These are phyloP conservation scores for Ambrosiella xylebori DNA, from an alignment of 2,329 filamentous ascomycete species.

Conservation along the genomic window DNA sequence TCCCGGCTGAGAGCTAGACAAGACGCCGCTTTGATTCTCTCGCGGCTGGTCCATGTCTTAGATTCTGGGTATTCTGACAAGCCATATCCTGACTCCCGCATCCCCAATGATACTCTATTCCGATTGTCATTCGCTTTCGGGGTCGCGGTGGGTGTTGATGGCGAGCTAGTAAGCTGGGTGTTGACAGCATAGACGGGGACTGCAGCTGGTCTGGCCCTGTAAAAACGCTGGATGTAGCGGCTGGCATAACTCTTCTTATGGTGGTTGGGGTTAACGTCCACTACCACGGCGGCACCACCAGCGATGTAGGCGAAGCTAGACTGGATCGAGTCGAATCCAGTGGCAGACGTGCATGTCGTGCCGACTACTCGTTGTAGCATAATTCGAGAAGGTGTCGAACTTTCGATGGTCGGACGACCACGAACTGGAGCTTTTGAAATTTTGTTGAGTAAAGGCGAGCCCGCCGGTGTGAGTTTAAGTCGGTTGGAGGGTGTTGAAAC, in stretches of 20 bases:
- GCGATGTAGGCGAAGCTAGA: conserved; percentile 79
- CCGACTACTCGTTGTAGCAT: conserved; percentile 75
- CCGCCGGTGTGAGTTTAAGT: conserved; percentile 58
- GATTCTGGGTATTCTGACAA: conserved; percentile 44
- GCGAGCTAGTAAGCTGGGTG: conserved; percentile 32
- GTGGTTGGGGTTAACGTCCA: conserved; percentile 52
- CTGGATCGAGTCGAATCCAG: conserved; percentile 68
- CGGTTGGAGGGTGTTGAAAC: conserved; percentile 38
- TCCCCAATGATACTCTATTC: conserved; percentile 32
- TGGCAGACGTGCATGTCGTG: conserved; percentile 69
- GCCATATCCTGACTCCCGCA: conserved; percentile 31
- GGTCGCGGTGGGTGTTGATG: conserved; percentile 35
- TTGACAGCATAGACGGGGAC: conserved; percentile 44
- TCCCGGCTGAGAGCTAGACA: conserved; percentile 79
- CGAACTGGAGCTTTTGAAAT: conserved; percentile 46
- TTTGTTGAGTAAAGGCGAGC: conserved; percentile 44
- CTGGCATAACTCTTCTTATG: conserved; percentile 7
- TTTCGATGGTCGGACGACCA: conserved; percentile 28
- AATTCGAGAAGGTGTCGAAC: conserved; percentile 39
- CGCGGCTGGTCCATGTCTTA: conserved; percentile 72
- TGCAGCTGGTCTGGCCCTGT: conserved; percentile 65
- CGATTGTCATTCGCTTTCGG: conserved; percentile 47
- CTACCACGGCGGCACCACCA: conserved; percentile 82
- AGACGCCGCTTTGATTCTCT: conserved; percentile 86
- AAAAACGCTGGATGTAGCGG: conserved; percentile 65